phyloP scores from a whole-genome alignment of 805 yeast genomes.

The Candida vartiovaarae region DNA sequence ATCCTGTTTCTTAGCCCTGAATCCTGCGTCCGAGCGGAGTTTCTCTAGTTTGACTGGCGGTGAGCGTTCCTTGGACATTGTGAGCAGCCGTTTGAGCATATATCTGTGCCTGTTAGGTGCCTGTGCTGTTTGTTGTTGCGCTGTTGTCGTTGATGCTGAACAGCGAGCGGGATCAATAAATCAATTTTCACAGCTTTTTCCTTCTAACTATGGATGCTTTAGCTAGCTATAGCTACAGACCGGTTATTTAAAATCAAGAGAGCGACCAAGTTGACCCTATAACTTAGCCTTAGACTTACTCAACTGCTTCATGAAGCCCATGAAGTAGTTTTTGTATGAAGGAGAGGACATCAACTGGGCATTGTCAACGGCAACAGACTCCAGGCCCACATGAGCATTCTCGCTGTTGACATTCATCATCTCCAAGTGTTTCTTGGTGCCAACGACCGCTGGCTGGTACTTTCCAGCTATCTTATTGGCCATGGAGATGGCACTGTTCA shows the following conservation, averaged over 20 bases:
- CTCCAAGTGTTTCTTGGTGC: slow-evolving; percentile 53
- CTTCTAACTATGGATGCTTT: too few species aligned
- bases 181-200: too few species aligned
- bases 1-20: slow-evolving; percentile 17
- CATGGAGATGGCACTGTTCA: slow-evolving; percentile 37
- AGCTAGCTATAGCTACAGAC: too few species aligned
- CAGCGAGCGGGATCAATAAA: too few species aligned
- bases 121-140: too few species aligned
- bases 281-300: slow-evolving; percentile 3
- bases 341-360: slow-evolving; percentile 21
- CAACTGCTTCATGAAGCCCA: slow-evolving; percentile 1
- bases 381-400: slow-evolving; percentile 38
- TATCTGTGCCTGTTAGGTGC: not conserved
- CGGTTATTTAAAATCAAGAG: too few species aligned
- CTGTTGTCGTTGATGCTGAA: not conserved
- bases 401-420: slow-evolving; percentile 29
- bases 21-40: slow-evolving; percentile 15
- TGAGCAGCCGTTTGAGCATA: not conserved
- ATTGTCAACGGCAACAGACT: slow-evolving; percentile 48
- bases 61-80: slow-evolving; percentile 6
- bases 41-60: slow-evolving; percentile 13
- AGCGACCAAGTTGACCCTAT: not conserved
- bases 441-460: slow-evolving; percentile 54
- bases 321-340: slow-evolving; percentile 9
- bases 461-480: slow-evolving; percentile 41